Conservation (phyloP, 306 rosid genomes). For the Heteromeles arbutifolia region DNA sequence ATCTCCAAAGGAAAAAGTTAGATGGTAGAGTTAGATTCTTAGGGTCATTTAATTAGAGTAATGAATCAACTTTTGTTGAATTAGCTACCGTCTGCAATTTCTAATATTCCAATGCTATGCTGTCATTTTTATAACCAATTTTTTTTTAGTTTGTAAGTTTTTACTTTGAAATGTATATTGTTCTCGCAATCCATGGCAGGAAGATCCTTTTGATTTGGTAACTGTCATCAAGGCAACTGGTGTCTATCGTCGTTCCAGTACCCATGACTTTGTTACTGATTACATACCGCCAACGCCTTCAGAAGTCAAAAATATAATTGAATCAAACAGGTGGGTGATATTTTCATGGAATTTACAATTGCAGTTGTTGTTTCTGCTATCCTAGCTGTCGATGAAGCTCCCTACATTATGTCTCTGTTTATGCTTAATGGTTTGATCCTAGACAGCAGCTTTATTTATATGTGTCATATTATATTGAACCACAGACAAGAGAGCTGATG, state of each 20-base stretch:
- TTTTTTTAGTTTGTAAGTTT: neutral
- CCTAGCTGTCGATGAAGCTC: too few relatives aligned
- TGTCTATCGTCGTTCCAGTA: conserved; percentile 66
- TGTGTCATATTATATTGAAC: too few relatives aligned
- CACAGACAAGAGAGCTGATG: too few relatives aligned
- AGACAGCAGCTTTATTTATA: too few relatives aligned
- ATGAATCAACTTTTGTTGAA: neutral
- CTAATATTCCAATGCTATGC: neutral
- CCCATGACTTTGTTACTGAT: conserved; percentile 58
- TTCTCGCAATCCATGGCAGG: conserved; percentile 42
- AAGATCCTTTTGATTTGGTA: conserved; percentile 56
- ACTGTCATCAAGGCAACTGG: conserved; percentile 54
- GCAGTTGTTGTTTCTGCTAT: neutral
- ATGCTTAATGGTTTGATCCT: too few relatives aligned
- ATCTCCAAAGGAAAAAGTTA: neutral
- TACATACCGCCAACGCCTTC: conserved; percentile 56
- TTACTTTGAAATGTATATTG: neutral
- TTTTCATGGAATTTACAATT: neutral
- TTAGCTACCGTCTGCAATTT: neutral
- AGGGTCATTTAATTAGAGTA: too few relatives aligned
- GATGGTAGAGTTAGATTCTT: too few relatives aligned
- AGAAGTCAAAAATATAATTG: conserved; percentile 34
- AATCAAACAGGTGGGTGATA: conserved; percentile 38
- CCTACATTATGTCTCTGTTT: too few relatives aligned
- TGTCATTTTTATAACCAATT: neutral